These are phyloP conservation scores for Xanthoconium purpureum DNA, from an alignment of 768 basidiomycete species.

Conservation along the genomic window DNA sequence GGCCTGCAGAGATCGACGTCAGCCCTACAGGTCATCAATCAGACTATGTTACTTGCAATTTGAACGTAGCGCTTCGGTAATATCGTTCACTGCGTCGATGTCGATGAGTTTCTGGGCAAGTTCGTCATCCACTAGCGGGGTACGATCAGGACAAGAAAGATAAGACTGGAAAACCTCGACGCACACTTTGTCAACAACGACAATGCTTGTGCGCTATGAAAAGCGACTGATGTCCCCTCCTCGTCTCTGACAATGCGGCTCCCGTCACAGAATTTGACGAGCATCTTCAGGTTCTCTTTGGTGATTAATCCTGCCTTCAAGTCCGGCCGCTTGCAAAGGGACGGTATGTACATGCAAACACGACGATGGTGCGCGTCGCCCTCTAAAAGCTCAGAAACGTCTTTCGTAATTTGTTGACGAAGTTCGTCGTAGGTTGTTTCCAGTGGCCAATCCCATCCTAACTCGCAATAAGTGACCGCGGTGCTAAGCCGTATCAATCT, in stretches of 20 bases:
- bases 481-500: constrained; percentile 23
- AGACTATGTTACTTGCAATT: constrained; percentile 8
- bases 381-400: constrained; percentile 18
- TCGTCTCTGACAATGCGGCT: constrained; percentile 1
- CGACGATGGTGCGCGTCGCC: constrained; percentile 9
- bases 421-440: constrained; percentile 2
- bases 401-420: background rate
- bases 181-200: constrained; percentile 24
- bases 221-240: constrained; percentile 20
- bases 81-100: constrained; percentile 16
- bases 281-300: constrained; percentile 15
- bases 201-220: constrained; percentile 27
- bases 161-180: background rate
- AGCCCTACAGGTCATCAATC: background rate
- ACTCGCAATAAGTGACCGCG: constrained; percentile 25
- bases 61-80: constrained; percentile 15
- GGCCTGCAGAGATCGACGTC: constrained; percentile 10
- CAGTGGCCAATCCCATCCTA: constrained; percentile 21
- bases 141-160: background rate
- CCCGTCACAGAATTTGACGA: constrained; percentile 21
- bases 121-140: constrained; percentile 9
- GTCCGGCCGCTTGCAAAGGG: constrained; percentile 23
- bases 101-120: constrained; percentile 15
- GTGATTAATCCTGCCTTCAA: constrained; percentile 14
- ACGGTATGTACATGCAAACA: constrained; percentile 28